phyloP scores from a whole-genome alignment of 371 early-diverging fungal species.

The Dichotomocladium elegans region DNA sequence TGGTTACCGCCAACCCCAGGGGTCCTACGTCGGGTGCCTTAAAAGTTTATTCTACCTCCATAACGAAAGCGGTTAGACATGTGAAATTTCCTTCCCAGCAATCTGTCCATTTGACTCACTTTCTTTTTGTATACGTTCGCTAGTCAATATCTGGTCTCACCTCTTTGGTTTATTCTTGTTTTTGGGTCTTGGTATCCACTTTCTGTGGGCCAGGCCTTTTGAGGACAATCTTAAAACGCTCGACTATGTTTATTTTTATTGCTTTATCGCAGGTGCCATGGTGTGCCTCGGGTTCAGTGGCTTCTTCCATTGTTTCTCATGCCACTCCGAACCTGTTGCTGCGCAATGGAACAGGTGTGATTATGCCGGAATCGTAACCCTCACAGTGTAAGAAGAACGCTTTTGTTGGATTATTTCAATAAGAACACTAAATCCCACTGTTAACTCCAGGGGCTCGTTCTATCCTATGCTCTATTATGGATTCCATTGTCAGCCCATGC shows the following conservation, averaged over 20 bases:
- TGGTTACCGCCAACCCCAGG: conserved; percentile 78
- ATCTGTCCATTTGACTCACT: not conserved
- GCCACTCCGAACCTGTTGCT: conserved; percentile 76
- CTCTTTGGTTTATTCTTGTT: conserved; percentile 58
- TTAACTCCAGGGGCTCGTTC: conserved; percentile 58
- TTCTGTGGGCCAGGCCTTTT: conserved; percentile 38
- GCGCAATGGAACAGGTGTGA: conserved; percentile 80
- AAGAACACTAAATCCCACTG: not conserved
- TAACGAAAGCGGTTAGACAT: conserved; percentile 58
- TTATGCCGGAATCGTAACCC: conserved; percentile 86
- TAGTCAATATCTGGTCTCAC: conserved; percentile 85
- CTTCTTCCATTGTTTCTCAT: conserved; percentile 78
- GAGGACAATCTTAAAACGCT: conserved; percentile 44
- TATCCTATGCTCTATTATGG: conserved; percentile 73
- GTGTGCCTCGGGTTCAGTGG: conserved; percentile 78
- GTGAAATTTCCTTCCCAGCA: conserved; percentile 44
- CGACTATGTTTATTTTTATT: conserved; percentile 63
- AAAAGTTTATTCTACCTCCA: conserved; percentile 76
- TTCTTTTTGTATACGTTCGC: not conserved
- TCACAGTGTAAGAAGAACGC: conserved; percentile 62
- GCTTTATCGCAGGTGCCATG: conserved; percentile 59
- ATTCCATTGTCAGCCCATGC: conserved; percentile 29
- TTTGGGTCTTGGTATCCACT: conserved; percentile 42
- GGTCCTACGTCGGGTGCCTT: conserved; percentile 69
- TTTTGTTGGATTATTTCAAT: not conserved